These are phyloP conservation scores for Monilinia fructicola DNA, from an alignment of 2,329 filamentous ascomycete species.

Conservation along the genomic window DNA sequence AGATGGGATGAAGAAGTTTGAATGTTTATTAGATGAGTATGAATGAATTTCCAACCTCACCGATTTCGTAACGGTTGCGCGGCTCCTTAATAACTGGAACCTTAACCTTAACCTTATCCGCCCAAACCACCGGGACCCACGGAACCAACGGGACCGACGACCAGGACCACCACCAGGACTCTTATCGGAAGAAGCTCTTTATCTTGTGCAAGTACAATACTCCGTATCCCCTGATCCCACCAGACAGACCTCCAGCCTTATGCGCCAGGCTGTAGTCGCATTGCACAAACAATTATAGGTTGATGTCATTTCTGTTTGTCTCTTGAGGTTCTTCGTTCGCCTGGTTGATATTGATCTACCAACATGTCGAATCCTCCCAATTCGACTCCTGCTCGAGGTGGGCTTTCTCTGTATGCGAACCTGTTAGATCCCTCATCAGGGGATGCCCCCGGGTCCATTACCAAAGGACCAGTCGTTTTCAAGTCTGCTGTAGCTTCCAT, in stretches of 20 bases:
- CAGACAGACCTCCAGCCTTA: conserved; percentile 15
- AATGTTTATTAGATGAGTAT: neutral
- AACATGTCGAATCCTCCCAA: conserved; percentile 38
- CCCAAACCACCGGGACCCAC: neutral
- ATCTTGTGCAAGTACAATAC: neutral
- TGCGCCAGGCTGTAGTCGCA: conserved; percentile 26
- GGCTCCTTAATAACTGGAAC: neutral
- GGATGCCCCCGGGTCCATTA: conserved; percentile 59
- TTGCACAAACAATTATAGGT: conserved; percentile 16
- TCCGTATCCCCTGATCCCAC: neutral
- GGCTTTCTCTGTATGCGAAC: conserved; percentile 80
- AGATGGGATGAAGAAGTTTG: neutral
- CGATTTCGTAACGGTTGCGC: conserved; percentile 1
- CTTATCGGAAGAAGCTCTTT: conserved; percentile 1
- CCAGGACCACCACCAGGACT: no score
- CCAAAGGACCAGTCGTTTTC: conserved; percentile 72
- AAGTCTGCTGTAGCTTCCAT: conserved; percentile 50
- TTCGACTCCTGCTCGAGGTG: conserved; percentile 42
- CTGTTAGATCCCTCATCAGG: conserved; percentile 65
- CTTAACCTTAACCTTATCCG: conserved; percentile 6
- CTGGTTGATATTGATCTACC: neutral
- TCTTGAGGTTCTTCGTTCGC: conserved; percentile 8
- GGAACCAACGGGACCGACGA: no score
- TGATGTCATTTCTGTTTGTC: conserved; percentile 1
- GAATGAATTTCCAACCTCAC: neutral